Conservation (phyloP, 2,329 filamentous ascomycete species). For the Microdochium nivale region DNA sequence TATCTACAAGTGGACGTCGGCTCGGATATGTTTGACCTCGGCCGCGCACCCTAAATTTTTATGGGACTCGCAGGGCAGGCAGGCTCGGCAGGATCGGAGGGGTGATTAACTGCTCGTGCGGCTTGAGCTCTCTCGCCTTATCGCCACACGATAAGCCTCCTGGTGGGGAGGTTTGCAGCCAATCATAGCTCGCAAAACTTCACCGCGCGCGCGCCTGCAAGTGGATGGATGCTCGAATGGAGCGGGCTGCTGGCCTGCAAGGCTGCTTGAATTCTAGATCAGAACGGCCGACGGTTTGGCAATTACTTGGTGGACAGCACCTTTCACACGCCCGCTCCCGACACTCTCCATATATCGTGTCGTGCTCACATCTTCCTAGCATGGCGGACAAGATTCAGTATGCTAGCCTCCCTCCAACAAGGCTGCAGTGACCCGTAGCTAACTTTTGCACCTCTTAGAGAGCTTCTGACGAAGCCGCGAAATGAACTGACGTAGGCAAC, state of each 20-base stretch:
- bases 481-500: constrained; percentile 77
- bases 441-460: constrained; percentile 41
- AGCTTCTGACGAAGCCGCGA: constrained; percentile 82
- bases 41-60: background rate
- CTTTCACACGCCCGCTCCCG: background rate
- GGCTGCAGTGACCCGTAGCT: constrained; percentile 13
- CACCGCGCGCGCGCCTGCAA: background rate
- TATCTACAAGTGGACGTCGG: background rate
- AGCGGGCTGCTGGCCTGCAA: background rate
- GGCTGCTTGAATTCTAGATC: background rate
- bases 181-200: background rate
- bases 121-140: background rate
- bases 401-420: constrained; percentile 2
- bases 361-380: constrained; percentile 14
- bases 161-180: background rate
- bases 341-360: constrained; percentile 10
- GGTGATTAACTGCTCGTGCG: no score
- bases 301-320: background rate
- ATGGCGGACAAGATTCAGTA: constrained; percentile 72
- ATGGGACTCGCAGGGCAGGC: no score
- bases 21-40: background rate
- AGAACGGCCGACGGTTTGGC: background rate
- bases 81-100: no score
- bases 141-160: background rate
- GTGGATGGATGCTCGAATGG: background rate